These are phyloP conservation scores for Macrophomina phaseolina DNA, from an alignment of 2,329 filamentous ascomycete genomes.

Conservation along the genomic window DNA sequence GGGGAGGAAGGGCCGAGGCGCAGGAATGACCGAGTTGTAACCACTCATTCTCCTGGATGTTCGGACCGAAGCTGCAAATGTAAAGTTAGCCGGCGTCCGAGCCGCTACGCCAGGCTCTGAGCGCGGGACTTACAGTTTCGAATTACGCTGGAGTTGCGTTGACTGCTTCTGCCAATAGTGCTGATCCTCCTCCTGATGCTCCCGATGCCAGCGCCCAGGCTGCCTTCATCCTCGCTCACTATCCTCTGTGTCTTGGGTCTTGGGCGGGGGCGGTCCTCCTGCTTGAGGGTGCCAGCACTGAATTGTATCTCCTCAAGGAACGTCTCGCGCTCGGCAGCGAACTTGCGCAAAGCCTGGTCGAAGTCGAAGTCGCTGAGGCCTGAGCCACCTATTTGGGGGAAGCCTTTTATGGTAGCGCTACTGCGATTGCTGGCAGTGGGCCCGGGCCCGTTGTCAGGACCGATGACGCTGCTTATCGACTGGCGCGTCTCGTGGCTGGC, in stretches of 20 bases:
- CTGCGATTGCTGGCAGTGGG: constrained; percentile 67
- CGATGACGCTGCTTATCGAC: constrained; percentile 58
- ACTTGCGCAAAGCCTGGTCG: constrained; percentile 89
- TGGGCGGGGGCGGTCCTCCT: constrained; percentile 61
- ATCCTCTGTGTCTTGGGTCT: constrained; percentile 83
- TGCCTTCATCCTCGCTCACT: constrained; percentile 63
- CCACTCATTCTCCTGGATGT: constrained; percentile 91
- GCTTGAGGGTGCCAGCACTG: constrained; percentile 75
- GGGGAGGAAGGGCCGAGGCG: constrained; percentile 85
- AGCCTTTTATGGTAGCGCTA: constrained; percentile 65
- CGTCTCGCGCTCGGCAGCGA: constrained; percentile 90
- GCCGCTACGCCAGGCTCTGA: neutral
- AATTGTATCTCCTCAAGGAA: constrained; percentile 93
- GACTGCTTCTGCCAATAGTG: constrained; percentile 88
- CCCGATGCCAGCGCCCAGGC: constrained; percentile 69
- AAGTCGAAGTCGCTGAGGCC: constrained; percentile 81
- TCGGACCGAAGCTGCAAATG: constrained; percentile 66
- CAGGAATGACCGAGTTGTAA: constrained; percentile 97
- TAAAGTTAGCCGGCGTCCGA: constrained; percentile 34
- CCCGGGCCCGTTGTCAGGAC: constrained; percentile 44
- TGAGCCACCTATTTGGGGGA: constrained; percentile 46
- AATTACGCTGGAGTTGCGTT: constrained; percentile 78
- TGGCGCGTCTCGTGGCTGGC: constrained; percentile 55
- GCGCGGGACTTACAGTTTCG: constrained; percentile 66
- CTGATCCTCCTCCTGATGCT: constrained; percentile 93